Conservation (phyloP, 257 asterid genomes). For the Verbena officinalis region DNA sequence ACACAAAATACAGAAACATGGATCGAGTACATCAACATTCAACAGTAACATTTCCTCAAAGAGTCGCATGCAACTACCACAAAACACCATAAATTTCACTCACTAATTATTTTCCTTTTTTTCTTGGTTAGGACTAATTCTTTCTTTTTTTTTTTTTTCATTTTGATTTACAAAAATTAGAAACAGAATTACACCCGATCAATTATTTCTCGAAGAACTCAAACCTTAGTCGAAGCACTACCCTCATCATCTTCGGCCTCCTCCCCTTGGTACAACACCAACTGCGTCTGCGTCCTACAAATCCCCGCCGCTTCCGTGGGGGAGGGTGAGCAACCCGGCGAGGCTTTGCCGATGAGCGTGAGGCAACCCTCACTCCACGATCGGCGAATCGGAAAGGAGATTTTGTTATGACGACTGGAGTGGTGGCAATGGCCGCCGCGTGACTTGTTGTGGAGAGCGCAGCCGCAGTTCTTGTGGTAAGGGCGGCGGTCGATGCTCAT, state of each 20-base stretch:
- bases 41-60: too few relatives aligned
- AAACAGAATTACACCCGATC: neutral
- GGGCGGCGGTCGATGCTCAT: slow-evolving; percentile 61
- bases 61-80: neutral
- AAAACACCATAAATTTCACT: slow-evolving; percentile 4
- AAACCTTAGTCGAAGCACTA: slow-evolving; percentile 17
- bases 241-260: slow-evolving; percentile 28
- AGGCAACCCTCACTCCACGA: slow-evolving; percentile 55
- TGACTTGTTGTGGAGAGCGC: slow-evolving; percentile 65
- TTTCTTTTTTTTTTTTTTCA: neutral
- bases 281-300: slow-evolving; percentile 43
- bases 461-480: slow-evolving; percentile 69
- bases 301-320: slow-evolving; percentile 36
- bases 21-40: too few relatives aligned
- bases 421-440: slow-evolving; percentile 51
- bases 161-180: neutral
- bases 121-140: too few relatives aligned
- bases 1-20: too few relatives aligned
- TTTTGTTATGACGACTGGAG: slow-evolving; percentile 31
- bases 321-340: slow-evolving; percentile 51
- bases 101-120: slow-evolving; percentile 10
- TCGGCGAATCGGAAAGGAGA: slow-evolving; percentile 49
- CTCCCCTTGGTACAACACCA: slow-evolving; percentile 37
- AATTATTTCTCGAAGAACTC: slow-evolving; percentile 7
- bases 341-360: slow-evolving; percentile 28